Base-by-base conservation (phyloP, 2,329 filamentous ascomycete genomes). In the Colletotrichum plurivorum region DNA sequence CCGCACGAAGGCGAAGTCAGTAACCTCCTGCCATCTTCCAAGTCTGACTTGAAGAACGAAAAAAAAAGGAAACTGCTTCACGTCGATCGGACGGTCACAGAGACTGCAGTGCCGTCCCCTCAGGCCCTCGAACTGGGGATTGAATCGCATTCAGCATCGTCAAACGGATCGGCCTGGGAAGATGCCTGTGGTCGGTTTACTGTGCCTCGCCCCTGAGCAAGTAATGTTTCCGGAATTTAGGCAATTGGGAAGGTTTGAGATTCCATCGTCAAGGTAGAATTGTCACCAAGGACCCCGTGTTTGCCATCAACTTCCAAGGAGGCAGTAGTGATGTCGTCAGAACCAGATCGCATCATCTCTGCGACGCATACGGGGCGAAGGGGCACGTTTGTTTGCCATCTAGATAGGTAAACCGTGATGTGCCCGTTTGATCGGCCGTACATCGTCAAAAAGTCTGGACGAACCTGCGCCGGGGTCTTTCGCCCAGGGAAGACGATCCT, bases 361-460 rank as follows among this genome's bases (percentile, higher is more conserved):
- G 15, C n/a, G 43, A 49, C 56, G 12, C 2, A 7, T 6, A 22
- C 12, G 22, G 56, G n/a, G 45, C 3, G 22, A 25, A 5, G 45
- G 15, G 6, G n/a, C 8, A 36, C 45, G 45, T 16, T 16, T 15
- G 56, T 22, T 57, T 39, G 43, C 45, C 22, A 52, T 52, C 22
- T 39, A 31, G 5, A 25, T 25, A 25, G 22, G 22, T 25, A 25
- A 25, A 49, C 16, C 7, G 27, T 10, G 45, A 0, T 16, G 43
- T 16, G 41, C 48, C 45, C 43, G 56, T 59, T 48, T 59, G 56
- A 59, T 59, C 56, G 13, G 2, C 56, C 20, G 56, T 25, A 59
- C 43, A 49, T 59, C 27, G n/a, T 25, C 22, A 10, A 59, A 59
- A 59, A 25, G 43, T 59, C 20, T 39, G 56, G 56, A 59, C 31